phyloP scores from a whole-genome alignment of 805 yeast genomes.

The Tetrapisispora arboricola region DNA sequence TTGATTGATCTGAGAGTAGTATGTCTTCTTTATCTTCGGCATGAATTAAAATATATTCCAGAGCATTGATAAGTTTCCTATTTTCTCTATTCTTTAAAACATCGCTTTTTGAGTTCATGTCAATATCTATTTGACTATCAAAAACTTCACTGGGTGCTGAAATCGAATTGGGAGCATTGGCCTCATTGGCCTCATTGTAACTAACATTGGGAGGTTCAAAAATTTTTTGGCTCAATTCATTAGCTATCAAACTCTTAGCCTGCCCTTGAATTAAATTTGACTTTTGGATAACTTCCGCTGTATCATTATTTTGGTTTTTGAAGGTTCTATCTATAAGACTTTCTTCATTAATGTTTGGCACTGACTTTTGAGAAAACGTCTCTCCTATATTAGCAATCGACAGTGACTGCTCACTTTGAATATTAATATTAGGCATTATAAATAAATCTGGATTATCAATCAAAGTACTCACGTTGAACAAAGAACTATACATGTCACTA shows the following conservation, averaged over 20 bases:
- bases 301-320: background rate
- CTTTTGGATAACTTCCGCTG: too few relatives aligned
- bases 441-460: conserved; percentile 25
- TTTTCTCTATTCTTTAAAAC: background rate
- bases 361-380: background rate
- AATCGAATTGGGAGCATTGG: too few relatives aligned
- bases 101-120: background rate
- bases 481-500: background rate
- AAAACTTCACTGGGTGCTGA: too few relatives aligned
- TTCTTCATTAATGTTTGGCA: background rate
- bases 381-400: background rate
- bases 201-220: too few relatives aligned
- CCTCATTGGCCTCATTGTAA: too few relatives aligned
- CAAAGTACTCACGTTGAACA: conserved; percentile 21
- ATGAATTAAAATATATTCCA: conserved; percentile 1
- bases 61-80: background rate
- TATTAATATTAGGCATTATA: conserved; percentile 7
- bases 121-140: too few relatives aligned
- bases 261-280: too few relatives aligned
- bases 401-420: background rate
- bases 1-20: conserved; percentile 3
- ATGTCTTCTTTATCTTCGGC: background rate
- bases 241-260: too few relatives aligned
- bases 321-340: background rate
- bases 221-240: too few relatives aligned